These are phyloP conservation scores for Neurospora sp. DNA, from an alignment of 495 filamentous ascomycete genomes.

Conservation along the genomic window DNA sequence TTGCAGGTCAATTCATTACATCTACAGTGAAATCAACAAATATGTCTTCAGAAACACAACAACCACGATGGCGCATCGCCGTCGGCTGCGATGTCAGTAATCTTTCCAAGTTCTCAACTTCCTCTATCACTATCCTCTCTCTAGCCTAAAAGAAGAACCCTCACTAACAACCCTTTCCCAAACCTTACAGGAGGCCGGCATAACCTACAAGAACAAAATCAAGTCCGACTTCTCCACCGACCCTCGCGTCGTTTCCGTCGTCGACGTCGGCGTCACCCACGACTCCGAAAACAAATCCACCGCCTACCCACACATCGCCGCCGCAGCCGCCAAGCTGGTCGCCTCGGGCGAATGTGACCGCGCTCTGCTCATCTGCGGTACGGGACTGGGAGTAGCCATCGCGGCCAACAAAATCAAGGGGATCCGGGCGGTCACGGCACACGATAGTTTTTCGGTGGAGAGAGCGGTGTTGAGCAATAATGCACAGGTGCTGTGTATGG, in stretches of 20 bases:
- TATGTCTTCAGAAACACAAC: constrained; percentile 4
- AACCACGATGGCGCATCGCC: constrained; percentile 33
- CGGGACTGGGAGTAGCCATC: constrained; percentile 79
- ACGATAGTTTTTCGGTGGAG: constrained; percentile 80
- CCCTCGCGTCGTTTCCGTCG: constrained; percentile 56
- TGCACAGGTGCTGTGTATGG: constrained; percentile 82
- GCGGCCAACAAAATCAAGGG: constrained; percentile 80
- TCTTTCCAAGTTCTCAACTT: constrained; percentile 5
- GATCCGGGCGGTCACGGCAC: constrained; percentile 75
- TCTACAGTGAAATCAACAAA: not conserved
- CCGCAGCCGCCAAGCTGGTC: constrained; percentile 57
- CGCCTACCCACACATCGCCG: constrained; percentile 73
- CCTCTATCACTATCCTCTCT: not conserved
- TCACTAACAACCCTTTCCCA: constrained; percentile 7
- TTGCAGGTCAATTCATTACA: not conserved
- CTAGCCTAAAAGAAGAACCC: not conserved
- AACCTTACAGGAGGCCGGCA: constrained; percentile 56
- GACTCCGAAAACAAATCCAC: constrained; percentile 54
- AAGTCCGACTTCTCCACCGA: constrained; percentile 58
- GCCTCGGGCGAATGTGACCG: constrained; percentile 61
- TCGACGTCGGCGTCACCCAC: constrained; percentile 49
- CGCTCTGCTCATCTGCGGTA: constrained; percentile 79
- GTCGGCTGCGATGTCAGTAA: constrained; percentile 38
- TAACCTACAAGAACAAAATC: constrained; percentile 70
- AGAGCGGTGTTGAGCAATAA: constrained; percentile 74